Conservation (phyloP, 139 green algal genomes). For the Chlamydomonas sp. region DNA sequence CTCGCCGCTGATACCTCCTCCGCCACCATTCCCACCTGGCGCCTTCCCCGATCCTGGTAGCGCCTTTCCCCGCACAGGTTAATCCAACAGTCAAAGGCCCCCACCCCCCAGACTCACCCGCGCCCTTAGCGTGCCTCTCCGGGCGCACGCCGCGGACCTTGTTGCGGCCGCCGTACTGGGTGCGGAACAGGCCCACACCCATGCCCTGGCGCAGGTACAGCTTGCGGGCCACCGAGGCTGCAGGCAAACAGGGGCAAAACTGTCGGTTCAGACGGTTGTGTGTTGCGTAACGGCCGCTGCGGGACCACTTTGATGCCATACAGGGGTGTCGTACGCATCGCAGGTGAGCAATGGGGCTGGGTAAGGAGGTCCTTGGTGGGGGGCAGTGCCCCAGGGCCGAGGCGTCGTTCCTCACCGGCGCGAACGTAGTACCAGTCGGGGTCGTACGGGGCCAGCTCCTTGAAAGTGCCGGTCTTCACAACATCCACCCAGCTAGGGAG, state of each 20-base stretch:
- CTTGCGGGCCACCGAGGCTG: conserved; percentile 93
- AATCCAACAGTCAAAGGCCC: neutral
- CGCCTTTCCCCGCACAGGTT: neutral
- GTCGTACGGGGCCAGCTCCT: conserved; percentile 97
- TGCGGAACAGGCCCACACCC: conserved; percentile 92
- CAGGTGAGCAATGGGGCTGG: neutral
- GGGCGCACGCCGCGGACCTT: conserved; percentile 70
- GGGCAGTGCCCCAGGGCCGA: neutral
- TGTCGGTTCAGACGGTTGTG: no score
- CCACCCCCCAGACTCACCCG: conserved; percentile 53
- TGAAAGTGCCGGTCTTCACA: conserved; percentile 96
- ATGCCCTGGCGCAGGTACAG: conserved; percentile 94
- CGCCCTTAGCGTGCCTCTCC: conserved; percentile 74
- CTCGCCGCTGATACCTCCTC: no score
- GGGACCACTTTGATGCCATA: no score
- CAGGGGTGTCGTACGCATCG: no score
- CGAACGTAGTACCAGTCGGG: conserved; percentile 99
- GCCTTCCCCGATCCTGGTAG: no score
- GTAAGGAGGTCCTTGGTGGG: neutral
- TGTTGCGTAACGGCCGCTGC: no score
- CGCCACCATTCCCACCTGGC: no score
- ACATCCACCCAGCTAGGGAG: conserved; percentile 96
- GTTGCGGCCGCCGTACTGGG: conserved; percentile 87
- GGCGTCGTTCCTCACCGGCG: conserved; percentile 70
- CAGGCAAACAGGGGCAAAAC: neutral